Evolutionary conservation across 768 basidiomycete species (phyloP), one percentile per base, ranked within the genome.

Genomic region (Leccinum arenicola): DNA sequence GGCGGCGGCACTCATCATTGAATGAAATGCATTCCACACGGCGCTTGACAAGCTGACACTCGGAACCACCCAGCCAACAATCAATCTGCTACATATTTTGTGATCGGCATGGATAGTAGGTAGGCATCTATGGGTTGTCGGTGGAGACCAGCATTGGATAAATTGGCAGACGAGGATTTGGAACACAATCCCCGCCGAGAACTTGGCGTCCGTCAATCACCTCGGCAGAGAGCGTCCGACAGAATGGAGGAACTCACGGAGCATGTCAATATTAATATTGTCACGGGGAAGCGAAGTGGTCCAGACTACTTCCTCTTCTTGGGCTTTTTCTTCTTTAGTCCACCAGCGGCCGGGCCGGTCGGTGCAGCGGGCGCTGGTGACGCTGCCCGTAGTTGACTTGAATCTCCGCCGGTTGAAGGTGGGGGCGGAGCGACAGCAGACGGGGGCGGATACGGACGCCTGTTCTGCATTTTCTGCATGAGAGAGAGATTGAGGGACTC

Each of bases 401-500:
- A 60, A 35, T 70, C 59, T 55, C 58, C 61, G 56, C 63, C 63
- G 25, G 60, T 60, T 19, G 61, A 58, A 43, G 64, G 62, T 23
- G 70, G 69, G 21, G 63, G 59, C 49, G 64, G 50, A 38, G 12
- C 47, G 29, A 10, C 49, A 7, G 47, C 10, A 14, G 60, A 40
- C 7, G 74, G 67, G 12, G 74, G 70, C 31, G 74, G 74, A 52
- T 73, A 72, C 3, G 74, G 74, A 56, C 72, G 79, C 15, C 70
- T 80, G 67, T 94, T 93, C 69, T 86, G 89, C 87, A 94, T 93
- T 75, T 89, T 90, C 66, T 87, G 83, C 79, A 93, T 89, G 54
- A 97, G 78, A 7, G 89, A 85, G 47, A 90, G 82, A 70, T 96
- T 97, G 61, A 98, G 81, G 7, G 88, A 82, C 74, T 98, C 95